Percentiles rank a stretch among this genome's conserved stretches.
Conservation (phyloP, 805 yeast genomes). For the Kregervanrija pseudodelftensis region DNA sequence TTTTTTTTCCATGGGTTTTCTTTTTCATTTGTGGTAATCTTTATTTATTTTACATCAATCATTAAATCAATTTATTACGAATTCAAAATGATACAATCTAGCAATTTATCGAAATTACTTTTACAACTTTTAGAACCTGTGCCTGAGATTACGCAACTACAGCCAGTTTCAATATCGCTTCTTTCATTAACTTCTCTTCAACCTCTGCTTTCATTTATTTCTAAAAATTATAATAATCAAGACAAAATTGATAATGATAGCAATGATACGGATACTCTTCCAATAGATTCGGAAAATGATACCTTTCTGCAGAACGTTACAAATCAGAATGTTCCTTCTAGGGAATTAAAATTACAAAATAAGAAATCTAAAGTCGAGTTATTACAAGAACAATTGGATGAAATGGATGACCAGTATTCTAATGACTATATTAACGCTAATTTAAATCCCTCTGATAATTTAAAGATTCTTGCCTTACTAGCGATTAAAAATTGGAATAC, state of each 20-base stretch:
- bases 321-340: background rate
- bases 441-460: slow-evolving; percentile 24
- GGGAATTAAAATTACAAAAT: background rate
- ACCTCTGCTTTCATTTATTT: slow-evolving; percentile 25
- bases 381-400: slow-evolving; percentile 9
- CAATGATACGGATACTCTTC: background rate
- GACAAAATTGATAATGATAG: background rate
- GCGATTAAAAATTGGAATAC: slow-evolving; percentile 24
- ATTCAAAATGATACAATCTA: slow-evolving; percentile 23
- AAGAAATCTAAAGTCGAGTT: slow-evolving; percentile 4
- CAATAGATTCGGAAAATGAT: background rate
- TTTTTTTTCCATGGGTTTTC: too few species aligned
- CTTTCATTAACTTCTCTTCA: slow-evolving; percentile 22
- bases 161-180: slow-evolving; percentile 26
- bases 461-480: slow-evolving; percentile 24
- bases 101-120: slow-evolving; percentile 21
- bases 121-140: slow-evolving; percentile 22
- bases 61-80: too few species aligned
- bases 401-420: slow-evolving; percentile 12
- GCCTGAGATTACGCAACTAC: slow-evolving; percentile 16
- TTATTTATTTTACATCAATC: too few species aligned
- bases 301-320: background rate
- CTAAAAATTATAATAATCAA: background rate
- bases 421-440: slow-evolving; percentile 24
- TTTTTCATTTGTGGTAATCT: too few species aligned